phyloP scores from a whole-genome alignment of 176 grass and related monocot genomes.

The Carex pumila region DNA sequence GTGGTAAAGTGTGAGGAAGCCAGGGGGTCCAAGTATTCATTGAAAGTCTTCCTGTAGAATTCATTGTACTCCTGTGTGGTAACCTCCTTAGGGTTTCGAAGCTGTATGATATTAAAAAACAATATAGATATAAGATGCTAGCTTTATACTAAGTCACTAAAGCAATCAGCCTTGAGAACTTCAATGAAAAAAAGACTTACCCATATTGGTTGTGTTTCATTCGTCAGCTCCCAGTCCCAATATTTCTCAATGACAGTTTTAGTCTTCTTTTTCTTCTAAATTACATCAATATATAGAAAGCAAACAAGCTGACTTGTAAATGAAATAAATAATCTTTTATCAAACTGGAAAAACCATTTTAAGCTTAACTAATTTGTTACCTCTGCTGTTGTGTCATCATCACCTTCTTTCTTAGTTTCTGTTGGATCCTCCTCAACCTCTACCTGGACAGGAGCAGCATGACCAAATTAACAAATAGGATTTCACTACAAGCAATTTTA shows the following conservation, averaged over 20 bases:
- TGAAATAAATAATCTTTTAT: neutral
- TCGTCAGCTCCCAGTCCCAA: constrained; percentile 97
- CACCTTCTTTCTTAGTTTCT: constrained; percentile 61
- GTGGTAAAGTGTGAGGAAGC: constrained; percentile 96
- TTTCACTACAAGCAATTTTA: neutral
- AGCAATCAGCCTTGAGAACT: neutral
- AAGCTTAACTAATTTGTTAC: constrained; percentile 27
- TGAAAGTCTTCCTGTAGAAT: constrained; percentile 95
- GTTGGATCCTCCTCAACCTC: constrained; percentile 83
- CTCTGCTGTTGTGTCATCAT: constrained; percentile 52
- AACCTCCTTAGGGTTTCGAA: constrained; percentile 79
- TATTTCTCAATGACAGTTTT: constrained; percentile 92
- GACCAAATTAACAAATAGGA: neutral
- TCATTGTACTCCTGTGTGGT: constrained; percentile 92
- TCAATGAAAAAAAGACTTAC: constrained; percentile 33
- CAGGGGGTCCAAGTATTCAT: constrained; percentile 77
- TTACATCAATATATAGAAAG: constrained; percentile 2
- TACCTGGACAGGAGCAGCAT: constrained; percentile 35
- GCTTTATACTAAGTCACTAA: neutral
- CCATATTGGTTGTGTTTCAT: constrained; percentile 98
- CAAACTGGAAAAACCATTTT: neutral
- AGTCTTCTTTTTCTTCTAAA: constrained; percentile 79
- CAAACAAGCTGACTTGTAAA: neutral
- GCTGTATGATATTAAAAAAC: constrained; percentile 29
- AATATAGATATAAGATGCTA: neutral